Evolutionary conservation across 208 protist species (phyloP).

Genomic region (Trypanosoma scelopori): DNA sequence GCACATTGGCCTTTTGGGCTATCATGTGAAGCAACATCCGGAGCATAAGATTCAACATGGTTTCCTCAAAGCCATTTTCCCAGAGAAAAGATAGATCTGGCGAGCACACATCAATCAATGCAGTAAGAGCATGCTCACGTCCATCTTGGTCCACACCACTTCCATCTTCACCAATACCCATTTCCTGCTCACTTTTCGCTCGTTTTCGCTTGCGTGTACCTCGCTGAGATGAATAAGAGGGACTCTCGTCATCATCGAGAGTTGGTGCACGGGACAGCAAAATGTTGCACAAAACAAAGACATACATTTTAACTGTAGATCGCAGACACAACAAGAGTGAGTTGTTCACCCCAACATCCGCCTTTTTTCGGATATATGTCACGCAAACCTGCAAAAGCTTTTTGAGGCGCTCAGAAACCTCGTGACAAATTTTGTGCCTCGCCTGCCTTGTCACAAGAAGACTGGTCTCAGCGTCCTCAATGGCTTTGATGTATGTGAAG

Average conservation of each 20-base stretch:
- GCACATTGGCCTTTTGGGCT: conserved; percentile 81
- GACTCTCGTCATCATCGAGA: conserved; percentile 55
- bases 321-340: conserved; percentile 61
- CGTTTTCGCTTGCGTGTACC: conserved; percentile 39
- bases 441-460: conserved; percentile 49
- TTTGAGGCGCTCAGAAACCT: conserved; percentile 78
- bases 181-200: conserved; percentile 32
- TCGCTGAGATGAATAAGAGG: conserved; percentile 31
- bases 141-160: conserved; percentile 90
- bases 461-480: conserved; percentile 38
- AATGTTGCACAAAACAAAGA: conserved; percentile 75
- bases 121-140: conserved; percentile 79
- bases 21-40: conserved; percentile 81
- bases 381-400: conserved; percentile 80
- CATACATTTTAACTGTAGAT: conserved; percentile 89
- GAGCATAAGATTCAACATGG: conserved; percentile 61
- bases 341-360: conserved; percentile 29
- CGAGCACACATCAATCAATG: conserved; percentile 74
- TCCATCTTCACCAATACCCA: conserved; percentile 79
- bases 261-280: conserved; percentile 51
- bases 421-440: conserved; percentile 89
- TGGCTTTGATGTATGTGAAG: conserved; percentile 75
- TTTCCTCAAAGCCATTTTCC: conserved; percentile 57
- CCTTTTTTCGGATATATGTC: conserved; percentile 62
- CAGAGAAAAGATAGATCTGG: conserved; percentile 65